Conservation (phyloP, 306 rosid genomes). For the Acmispon strigosus region DNA sequence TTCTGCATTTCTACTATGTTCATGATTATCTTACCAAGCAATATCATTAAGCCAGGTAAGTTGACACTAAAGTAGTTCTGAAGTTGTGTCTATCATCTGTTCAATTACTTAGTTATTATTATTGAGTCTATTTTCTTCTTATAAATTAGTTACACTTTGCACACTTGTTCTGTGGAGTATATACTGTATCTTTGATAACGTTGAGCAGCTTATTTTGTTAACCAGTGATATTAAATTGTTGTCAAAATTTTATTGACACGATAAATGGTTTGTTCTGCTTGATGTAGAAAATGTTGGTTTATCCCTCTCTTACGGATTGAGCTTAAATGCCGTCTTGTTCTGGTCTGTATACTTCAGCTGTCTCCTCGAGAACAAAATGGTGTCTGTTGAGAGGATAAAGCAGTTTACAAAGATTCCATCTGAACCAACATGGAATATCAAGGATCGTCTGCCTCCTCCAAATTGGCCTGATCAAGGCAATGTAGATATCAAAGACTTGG, state of each 20-base stretch:
- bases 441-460: constrained; percentile 51
- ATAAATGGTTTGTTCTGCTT: background rate
- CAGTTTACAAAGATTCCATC: constrained; percentile 64
- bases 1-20: constrained; percentile 61
- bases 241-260: background rate
- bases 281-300: constrained; percentile 68
- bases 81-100: background rate
- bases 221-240: background rate
- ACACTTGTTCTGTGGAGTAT: background rate
- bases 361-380: constrained; percentile 69
- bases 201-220: background rate
- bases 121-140: background rate
- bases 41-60: constrained; percentile 62
- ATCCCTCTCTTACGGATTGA: constrained; percentile 75
- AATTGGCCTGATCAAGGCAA: constrained; percentile 70
- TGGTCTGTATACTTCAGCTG: constrained; percentile 55
- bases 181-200: background rate
- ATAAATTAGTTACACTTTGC: too few species aligned
- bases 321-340: constrained; percentile 53
- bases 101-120: background rate
- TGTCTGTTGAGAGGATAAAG: constrained; percentile 70
- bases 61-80: background rate
- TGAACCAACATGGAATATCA: constrained; percentile 54
- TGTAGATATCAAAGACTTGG: constrained; percentile 53
- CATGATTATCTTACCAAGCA: constrained; percentile 72